Conservation (phyloP, 2,329 filamentous ascomycete genomes). For the Paraphaeosphaeria minitans region DNA sequence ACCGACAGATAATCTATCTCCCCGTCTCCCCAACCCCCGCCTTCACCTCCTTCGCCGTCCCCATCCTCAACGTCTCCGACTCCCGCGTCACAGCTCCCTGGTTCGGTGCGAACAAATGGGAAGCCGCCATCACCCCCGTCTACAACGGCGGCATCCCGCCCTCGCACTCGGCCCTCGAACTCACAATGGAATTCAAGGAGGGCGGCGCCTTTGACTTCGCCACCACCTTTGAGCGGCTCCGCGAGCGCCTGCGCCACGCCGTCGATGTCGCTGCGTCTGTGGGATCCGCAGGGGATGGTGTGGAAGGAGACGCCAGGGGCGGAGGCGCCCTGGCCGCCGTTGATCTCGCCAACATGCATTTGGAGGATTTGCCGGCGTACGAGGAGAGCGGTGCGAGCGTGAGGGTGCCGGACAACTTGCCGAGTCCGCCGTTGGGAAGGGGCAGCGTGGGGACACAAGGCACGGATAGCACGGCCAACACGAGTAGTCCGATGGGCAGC, state of each 20-base stretch:
- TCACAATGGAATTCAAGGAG: conserved; percentile 90
- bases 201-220: conserved; percentile 95
- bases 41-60: conserved; percentile 86
- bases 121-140: conserved; percentile 78
- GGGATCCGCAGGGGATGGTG: conserved; percentile 48
- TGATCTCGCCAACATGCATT: conserved; percentile 68
- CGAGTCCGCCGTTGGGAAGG: conserved; percentile 26
- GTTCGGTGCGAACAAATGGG: conserved; percentile 93
- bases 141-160: conserved; percentile 81
- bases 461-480: conserved; percentile 27
- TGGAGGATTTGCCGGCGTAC: conserved; percentile 89
- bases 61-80: conserved; percentile 86
- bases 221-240: conserved; percentile 78
- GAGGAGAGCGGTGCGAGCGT: conserved; percentile 62
- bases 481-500: conserved; percentile 34
- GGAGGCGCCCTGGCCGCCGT: conserved; percentile 54
- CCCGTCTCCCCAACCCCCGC: conserved; percentile 69
- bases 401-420: conserved; percentile 39
- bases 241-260: conserved; percentile 80
- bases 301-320: conserved; percentile 41
- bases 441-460: conserved; percentile 23
- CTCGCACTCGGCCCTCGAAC: conserved; percentile 72
- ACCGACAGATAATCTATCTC: conserved; percentile 80
- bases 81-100: conserved; percentile 85
- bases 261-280: conserved; percentile 69